phyloP scores from a whole-genome alignment of 257 asterid genomes.

The Solanum tarijense region DNA sequence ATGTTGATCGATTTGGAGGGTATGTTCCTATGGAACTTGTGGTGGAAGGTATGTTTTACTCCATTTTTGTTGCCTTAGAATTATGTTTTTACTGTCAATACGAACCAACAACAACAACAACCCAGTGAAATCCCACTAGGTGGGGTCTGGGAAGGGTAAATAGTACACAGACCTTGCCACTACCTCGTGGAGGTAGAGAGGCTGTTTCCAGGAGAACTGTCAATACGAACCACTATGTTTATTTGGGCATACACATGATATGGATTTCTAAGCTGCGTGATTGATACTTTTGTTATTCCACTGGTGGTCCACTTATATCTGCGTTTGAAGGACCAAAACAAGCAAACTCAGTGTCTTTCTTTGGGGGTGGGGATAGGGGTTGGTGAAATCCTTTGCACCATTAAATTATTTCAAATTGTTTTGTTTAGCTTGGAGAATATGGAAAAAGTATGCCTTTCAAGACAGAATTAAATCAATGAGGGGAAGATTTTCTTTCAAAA shows the following conservation, averaged over 20 bases:
- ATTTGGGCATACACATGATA: not conserved
- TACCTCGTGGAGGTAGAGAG: no score
- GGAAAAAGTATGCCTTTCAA: not conserved
- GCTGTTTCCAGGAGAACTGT: not conserved
- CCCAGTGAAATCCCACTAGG: no score
- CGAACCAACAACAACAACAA: not conserved
- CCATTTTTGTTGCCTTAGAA: not conserved
- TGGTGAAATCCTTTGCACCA: not conserved
- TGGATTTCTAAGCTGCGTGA: not conserved
- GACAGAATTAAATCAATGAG: not conserved
- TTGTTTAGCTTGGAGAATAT: not conserved
- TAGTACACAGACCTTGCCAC: no score
- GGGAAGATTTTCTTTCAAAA: not conserved
- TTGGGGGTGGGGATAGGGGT: not conserved
- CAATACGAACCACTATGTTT: not conserved
- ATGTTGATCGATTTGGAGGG: slow-evolving; percentile 47
- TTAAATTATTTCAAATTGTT: not conserved
- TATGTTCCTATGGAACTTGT: slow-evolving; percentile 75
- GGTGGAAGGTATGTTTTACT: slow-evolving; percentile 45
- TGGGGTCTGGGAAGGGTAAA: no score
- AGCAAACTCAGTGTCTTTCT: not conserved
- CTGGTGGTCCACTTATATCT: not conserved
- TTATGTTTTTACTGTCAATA: not conserved
- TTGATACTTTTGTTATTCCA: not conserved
- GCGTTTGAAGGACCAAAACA: not conserved